Percentiles rank a stretch among this genome's conserved stretches.
phyloP scores from a whole-genome alignment of 208 protist species.

The Polymyxa betae region DNA sequence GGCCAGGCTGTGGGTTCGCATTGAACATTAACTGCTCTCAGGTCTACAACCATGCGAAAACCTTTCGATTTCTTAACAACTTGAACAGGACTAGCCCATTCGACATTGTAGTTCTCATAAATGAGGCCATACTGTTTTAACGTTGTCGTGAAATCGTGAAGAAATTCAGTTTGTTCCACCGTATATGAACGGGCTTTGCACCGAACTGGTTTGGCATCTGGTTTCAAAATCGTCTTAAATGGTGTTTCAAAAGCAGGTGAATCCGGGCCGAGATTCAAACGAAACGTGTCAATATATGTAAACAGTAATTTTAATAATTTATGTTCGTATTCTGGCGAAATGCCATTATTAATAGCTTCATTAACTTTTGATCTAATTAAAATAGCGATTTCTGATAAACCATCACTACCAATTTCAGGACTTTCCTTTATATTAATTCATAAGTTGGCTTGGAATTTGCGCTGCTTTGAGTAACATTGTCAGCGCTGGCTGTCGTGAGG shows the following conservation, averaged over 20 bases:
- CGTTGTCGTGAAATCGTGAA: not conserved
- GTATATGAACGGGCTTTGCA: not conserved
- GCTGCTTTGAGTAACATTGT: too few relatives aligned
- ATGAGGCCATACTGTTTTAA: not conserved
- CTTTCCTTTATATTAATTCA: too few relatives aligned
- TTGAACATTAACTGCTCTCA: not conserved
- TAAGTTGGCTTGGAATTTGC: too few relatives aligned
- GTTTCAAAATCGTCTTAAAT: not conserved
- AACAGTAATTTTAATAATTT: too few relatives aligned
- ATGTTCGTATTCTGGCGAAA: too few relatives aligned
- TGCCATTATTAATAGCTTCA: too few relatives aligned
- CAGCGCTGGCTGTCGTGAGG: too few relatives aligned
- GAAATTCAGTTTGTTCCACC: not conserved
- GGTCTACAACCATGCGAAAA: not conserved
- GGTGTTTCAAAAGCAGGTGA: not conserved
- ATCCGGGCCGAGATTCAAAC: not conserved
- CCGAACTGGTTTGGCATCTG: not conserved
- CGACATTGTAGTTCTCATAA: too few relatives aligned
- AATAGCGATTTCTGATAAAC: too few relatives aligned
- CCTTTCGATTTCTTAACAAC: not conserved
- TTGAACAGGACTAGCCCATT: not conserved
- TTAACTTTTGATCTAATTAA: too few relatives aligned
- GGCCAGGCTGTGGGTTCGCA: not conserved
- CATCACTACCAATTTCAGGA: too few relatives aligned
- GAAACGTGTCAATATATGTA: not conserved